A percentile compares a stretch with the other conserved stretches of the same genome.
These are phyloP conservation scores for Pythium coloratum DNA, from an alignment of 352 stramenopile genomes.

Conservation along the genomic window DNA sequence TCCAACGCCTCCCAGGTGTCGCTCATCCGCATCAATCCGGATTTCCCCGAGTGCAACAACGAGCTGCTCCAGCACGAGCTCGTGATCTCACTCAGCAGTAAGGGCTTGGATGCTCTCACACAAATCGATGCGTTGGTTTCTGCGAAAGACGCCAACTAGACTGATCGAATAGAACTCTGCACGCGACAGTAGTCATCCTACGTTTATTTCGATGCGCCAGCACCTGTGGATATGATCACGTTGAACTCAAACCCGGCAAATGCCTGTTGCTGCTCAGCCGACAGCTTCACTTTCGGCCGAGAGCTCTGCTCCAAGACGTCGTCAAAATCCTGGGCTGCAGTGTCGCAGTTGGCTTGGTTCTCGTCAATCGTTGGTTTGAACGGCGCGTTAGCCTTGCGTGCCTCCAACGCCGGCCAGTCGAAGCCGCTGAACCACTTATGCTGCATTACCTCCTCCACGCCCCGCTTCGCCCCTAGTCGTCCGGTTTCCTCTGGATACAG, in stretches of 20 bases:
- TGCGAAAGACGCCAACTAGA: background rate
- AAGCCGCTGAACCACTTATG: constrained; percentile 61
- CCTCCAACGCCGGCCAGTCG: constrained; percentile 51
- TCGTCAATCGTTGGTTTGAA: constrained; percentile 58
- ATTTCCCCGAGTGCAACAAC: constrained; percentile 59
- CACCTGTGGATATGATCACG: constrained; percentile 23
- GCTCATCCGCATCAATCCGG: constrained; percentile 79
- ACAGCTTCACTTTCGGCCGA: constrained; percentile 28
- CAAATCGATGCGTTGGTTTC: constrained; percentile 48
- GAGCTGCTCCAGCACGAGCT: constrained; percentile 43
- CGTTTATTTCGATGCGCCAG: background rate
- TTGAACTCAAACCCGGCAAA: constrained; percentile 69
- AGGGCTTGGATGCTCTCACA: constrained; percentile 54
- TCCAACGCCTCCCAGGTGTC: constrained; percentile 37
- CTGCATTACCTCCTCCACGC: constrained; percentile 43
- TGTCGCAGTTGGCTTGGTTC: constrained; percentile 65
- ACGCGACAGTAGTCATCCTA: background rate
- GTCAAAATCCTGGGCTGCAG: constrained; percentile 59
- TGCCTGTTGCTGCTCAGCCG: constrained; percentile 43
- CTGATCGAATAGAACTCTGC: background rate
- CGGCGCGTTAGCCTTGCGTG: constrained; percentile 35
- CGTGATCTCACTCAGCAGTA: constrained; percentile 51
- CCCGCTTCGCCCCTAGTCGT: constrained; percentile 40
- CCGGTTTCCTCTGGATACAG: constrained; percentile 47
- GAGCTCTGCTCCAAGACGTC: constrained; percentile 57